A percentile compares a stretch with the other conserved stretches of the same genome.
Evolutionary conservation across 2,329 filamentous ascomycete species (phyloP).

Genomic region (Aspergillus sojae): DNA sequence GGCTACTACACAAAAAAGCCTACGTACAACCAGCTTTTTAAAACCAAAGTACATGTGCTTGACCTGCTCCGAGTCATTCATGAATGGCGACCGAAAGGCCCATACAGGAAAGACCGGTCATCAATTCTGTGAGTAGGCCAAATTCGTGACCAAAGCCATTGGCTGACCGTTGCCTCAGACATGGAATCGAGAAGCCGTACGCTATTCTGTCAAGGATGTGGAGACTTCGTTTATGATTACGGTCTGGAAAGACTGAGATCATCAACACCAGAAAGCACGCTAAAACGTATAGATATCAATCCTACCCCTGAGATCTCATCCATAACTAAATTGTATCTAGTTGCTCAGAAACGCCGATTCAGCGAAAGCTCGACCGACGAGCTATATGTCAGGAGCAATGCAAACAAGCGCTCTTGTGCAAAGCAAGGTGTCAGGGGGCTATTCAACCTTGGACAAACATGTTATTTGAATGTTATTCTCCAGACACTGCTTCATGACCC

Average conservation of each 20-base stretch:
- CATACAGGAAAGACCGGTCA: conserved; percentile 44
- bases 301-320: neutral
- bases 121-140: conserved; percentile 41
- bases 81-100: conserved; percentile 33
- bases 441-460: conserved; percentile 97
- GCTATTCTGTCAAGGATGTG: conserved; percentile 44
- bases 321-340: conserved; percentile 19
- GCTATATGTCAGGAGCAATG: conserved; percentile 75
- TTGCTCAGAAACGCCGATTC: conserved; percentile 38
- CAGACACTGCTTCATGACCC: conserved; percentile 95
- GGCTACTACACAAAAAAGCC: conserved; percentile 20
- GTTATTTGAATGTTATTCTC: conserved; percentile 95
- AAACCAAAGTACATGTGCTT: conserved; percentile 46
- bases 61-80: conserved; percentile 37
- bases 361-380: conserved; percentile 63
- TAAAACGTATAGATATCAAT: conserved; percentile 21
- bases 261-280: conserved; percentile 22
- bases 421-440: conserved; percentile 87
- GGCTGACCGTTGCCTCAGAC: conserved; percentile 29
- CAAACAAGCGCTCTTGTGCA: conserved; percentile 76
- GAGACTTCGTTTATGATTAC: conserved; percentile 47
- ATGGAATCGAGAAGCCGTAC: conserved; percentile 44
- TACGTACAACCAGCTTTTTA: conserved; percentile 30
- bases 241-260: conserved; percentile 40
- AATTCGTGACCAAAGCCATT: neutral